Conservation (phyloP, 176 grass and related monocot genomes). For the Olyra latifolia region DNA sequence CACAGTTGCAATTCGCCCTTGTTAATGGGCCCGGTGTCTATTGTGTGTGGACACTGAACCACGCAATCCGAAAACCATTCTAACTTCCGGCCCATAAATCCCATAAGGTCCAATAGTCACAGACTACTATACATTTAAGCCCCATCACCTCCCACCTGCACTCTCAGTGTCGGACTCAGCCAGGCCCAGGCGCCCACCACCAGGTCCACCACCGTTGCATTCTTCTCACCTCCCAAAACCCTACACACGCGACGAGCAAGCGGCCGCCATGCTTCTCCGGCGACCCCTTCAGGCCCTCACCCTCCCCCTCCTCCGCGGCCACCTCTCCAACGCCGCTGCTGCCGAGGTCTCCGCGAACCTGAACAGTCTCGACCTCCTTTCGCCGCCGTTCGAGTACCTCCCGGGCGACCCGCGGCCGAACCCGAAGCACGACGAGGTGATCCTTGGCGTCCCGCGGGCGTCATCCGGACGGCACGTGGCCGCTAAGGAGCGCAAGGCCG, state of each 20-base stretch:
- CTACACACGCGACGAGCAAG: slow-evolving; percentile 26
- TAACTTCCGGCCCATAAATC: neutral
- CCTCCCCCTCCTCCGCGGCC: slow-evolving; percentile 31
- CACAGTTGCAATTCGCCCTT: too few species aligned
- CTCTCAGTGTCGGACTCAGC: too few species aligned
- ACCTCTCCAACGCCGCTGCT: slow-evolving; percentile 14
- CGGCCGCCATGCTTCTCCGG: slow-evolving; percentile 68
- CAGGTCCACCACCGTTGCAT: neutral
- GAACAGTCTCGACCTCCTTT: slow-evolving; percentile 13
- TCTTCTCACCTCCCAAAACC: slow-evolving; percentile 36
- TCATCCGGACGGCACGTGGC: slow-evolving; percentile 56
- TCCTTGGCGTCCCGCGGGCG: slow-evolving; percentile 58
- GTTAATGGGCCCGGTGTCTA: too few species aligned
- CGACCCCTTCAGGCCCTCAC: slow-evolving; percentile 50
- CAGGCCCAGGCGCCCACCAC: too few species aligned
- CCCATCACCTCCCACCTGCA: neutral
- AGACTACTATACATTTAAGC: too few species aligned
- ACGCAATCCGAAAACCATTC: neutral
- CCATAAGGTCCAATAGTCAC: too few species aligned
- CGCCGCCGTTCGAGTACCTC: slow-evolving; percentile 62
- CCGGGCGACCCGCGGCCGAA: slow-evolving; percentile 77
- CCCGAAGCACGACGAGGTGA: slow-evolving; percentile 82
- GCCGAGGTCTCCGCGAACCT: neutral
- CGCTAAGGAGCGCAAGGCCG: slow-evolving; percentile 75
- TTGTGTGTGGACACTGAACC: too few species aligned